Base-by-base conservation (phyloP, 2,329 filamentous ascomycete species). In the Amauroascus verrucosus region DNA sequence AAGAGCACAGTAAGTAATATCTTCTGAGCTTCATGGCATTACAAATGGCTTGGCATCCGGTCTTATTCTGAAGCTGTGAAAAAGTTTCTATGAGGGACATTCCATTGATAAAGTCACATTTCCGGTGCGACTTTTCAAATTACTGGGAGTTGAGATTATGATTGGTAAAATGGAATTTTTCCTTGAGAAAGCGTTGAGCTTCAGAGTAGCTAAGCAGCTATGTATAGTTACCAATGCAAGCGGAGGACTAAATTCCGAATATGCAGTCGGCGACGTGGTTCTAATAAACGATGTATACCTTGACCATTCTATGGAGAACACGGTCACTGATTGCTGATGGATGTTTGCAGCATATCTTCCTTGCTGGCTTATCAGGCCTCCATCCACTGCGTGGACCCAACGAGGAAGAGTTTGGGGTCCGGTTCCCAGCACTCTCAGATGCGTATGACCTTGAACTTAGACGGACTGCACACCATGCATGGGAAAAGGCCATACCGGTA, bases 21-120 rank as follows among this genome's bases (percentile, higher is more conserved):
- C 26, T 46, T 50, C 16, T 4, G 37, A 11, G 7, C 1, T 41
- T 32, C 7, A 13, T 32, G n/a, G 11, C 2, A 6, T 9, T 2
- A 16, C 3, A 28, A 4, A 30, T 13, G 9, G 32, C 7, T 44
- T 18, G 14, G 38, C 47, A 40, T 37, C 16, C 24, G n/a, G 9
- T 8, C 41, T 2, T 9, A 33, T 3, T 33, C 33, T 49, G 28
- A 45, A 14, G 2, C n/a, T n/a, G 14, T 30, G 43, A 14, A 13
- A 45, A 37, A 83, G 81, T 66, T 84, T 81, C 68, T 85, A 84
- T 63, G 82, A 85, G 67, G 82, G 82, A 32, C 78, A 85, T 62
- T 75, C 76, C 1, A 81, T 84, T 69, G 74, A 81, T 51, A 70
- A 75, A 45, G 76, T 82, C 35, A 81, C 81, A 24, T 83, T 84